A percentile compares a stretch with the other conserved stretches of the same genome.
Evolutionary conservation across 306 rosid genomes (phyloP).

Genomic region (Fragaria ananassa): DNA sequence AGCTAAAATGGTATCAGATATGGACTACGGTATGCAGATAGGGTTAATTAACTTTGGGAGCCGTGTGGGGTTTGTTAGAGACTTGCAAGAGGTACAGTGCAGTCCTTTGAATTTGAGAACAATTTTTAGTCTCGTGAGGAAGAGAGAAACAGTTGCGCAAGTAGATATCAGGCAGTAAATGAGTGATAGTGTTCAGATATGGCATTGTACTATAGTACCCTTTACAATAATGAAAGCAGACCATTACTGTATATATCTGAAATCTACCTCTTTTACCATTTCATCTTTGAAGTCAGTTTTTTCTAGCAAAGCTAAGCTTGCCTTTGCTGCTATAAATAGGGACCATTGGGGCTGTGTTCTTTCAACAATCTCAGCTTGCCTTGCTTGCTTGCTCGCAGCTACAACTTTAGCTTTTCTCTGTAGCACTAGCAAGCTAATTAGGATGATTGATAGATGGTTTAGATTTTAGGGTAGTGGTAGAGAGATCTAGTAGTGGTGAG

Average conservation of each 20-base stretch:
- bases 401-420: neutral
- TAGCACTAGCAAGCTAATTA: neutral
- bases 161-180: neutral
- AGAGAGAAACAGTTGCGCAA: neutral
- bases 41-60: neutral
- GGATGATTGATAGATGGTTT: neutral
- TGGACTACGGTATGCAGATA: neutral
- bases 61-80: neutral
- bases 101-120: neutral
- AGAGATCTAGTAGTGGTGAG: constrained; percentile 1
- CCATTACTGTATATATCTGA: constrained; percentile 7
- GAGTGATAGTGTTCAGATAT: neutral
- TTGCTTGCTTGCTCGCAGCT: neutral
- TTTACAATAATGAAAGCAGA: neutral
- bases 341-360: constrained; percentile 15
- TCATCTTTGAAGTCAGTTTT: neutral
- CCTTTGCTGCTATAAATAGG: constrained; percentile 54
- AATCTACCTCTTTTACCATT: constrained; percentile 18
- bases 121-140: neutral
- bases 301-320: neutral
- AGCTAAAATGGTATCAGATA: constrained; percentile 1
- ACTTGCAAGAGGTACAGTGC: neutral
- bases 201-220: neutral
- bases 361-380: neutral
- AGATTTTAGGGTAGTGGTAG: neutral